Base-by-base conservation (phyloP, 139 green algal genomes). In the Haematococcus sp. region DNA sequence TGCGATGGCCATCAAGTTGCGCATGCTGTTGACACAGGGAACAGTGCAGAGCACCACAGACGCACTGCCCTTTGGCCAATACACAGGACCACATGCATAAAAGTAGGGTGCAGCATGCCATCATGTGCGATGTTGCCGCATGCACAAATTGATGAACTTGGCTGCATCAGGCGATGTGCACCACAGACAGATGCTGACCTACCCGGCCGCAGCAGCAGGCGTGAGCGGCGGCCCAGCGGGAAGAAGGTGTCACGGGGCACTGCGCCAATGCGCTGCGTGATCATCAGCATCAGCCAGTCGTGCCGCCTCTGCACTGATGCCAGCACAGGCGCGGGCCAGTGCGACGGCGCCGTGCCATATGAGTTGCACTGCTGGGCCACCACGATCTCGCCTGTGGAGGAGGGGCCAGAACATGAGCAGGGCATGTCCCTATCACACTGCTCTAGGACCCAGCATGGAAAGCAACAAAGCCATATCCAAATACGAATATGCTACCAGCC, bases 291-390 rank as follows among this genome's bases (percentile, higher is more conserved):
- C 17, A 94, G 86, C 59, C 70, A 75, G 11, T 83, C 70, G 51
- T 90, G 81, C 33, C 89, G 82, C 35, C 76, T 56, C 27, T 68
- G 55, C 56, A 95, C 72, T 0, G 86, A 84, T 22, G 63, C 69
- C 40, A 92, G 68, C 55, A 86, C 80, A 20, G 81, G 71, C 1
- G 63, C 81, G n/a, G 90, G 90, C 90, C 90, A 95, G 15, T 27
- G 65, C 23, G 63, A 68, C 2, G 73, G 43, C 17, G 73, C 69
- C 34, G 71, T 25, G 27, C 89, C 85, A 49, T 90, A 79, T 33
- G 83, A 68, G 2, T 13, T 51, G n/a, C 81, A 70, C 31, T 93
- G 85, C 58, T 80, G 73, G 30, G 88, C 79, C 56, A 94, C 60
- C 17, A 92, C 85, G n/a, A 86, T 32, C 76, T 93, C 84, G 25